Conservation (phyloP, 257 asterid genomes). For the Primulina tabacum region DNA sequence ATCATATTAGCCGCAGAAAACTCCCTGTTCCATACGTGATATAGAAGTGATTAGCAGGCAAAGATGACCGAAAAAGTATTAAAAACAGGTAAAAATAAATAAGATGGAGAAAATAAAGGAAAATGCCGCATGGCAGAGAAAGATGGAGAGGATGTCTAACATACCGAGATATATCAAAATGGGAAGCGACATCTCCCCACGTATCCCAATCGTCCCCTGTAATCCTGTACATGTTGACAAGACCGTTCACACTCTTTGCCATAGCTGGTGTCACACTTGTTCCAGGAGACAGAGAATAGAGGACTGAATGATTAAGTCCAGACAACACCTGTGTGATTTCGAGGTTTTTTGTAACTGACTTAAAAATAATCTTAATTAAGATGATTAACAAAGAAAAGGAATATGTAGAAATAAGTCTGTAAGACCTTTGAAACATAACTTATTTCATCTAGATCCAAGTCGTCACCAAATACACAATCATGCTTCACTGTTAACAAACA, state of each 20-base stretch:
- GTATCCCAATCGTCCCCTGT: constrained; percentile 99
- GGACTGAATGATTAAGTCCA: constrained; percentile 45
- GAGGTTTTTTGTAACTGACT: constrained; percentile 15
- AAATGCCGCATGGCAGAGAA: not conserved
- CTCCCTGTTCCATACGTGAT: constrained; percentile 45
- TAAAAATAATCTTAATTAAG: not conserved
- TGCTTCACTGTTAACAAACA: constrained; percentile 65
- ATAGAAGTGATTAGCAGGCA: not conserved
- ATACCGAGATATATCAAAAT: constrained; percentile 70
- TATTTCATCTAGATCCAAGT: constrained; percentile 71
- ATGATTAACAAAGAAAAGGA: constrained; percentile 1
- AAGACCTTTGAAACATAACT: constrained; percentile 74
- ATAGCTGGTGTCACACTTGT: constrained; percentile 64
- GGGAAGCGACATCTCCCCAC: constrained; percentile 76
- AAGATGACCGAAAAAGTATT: not conserved
- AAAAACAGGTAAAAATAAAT: constrained; percentile 3
- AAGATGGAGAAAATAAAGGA: constrained; percentile 12
- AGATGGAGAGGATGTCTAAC: not conserved
- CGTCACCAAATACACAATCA: constrained; percentile 91
- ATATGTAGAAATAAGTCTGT: constrained; percentile 7
- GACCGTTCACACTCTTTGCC: constrained; percentile 61
- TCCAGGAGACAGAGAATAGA: constrained; percentile 94
- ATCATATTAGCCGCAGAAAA: constrained; percentile 67
- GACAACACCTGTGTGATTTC: constrained; percentile 54
- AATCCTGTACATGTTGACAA: constrained; percentile 88